Conservation (phyloP, 2,329 filamentous ascomycete species). For the Daldinia sp. region DNA sequence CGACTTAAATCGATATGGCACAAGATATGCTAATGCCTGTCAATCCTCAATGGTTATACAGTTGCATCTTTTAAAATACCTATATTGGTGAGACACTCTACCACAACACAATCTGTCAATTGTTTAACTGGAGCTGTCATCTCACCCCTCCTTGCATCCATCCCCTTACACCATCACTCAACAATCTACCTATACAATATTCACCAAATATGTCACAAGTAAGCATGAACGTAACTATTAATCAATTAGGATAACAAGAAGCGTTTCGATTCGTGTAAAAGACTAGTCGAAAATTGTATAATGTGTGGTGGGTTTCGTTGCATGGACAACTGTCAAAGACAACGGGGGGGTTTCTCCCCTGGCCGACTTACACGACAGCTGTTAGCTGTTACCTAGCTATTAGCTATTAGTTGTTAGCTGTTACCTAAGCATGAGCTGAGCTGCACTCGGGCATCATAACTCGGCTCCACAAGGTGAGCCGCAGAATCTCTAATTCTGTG, state of each 20-base stretch:
- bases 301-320: background rate
- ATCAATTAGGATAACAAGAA: background rate
- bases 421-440: background rate
- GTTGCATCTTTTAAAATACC: background rate
- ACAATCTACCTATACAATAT: background rate
- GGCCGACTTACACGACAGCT: background rate
- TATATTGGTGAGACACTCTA: background rate
- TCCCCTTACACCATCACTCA: background rate
- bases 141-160: background rate
- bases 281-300: background rate
- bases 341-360: background rate
- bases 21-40: background rate
- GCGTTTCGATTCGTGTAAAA: background rate
- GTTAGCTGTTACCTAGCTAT: background rate
- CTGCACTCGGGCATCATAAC: background rate
- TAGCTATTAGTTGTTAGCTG: background rate
- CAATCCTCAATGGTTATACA: background rate
- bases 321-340: constrained; percentile 11
- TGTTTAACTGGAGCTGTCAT: background rate
- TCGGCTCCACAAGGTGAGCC: background rate
- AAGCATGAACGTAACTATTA: background rate
- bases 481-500: background rate
- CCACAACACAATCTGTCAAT: background rate
- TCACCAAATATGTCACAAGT: background rate
- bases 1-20: background rate